A percentile compares a stretch with the other conserved stretches of the same genome.
phyloP scores from a whole-genome alignment of 768 basidiomycete species.

The Tulasnella sp. region DNA sequence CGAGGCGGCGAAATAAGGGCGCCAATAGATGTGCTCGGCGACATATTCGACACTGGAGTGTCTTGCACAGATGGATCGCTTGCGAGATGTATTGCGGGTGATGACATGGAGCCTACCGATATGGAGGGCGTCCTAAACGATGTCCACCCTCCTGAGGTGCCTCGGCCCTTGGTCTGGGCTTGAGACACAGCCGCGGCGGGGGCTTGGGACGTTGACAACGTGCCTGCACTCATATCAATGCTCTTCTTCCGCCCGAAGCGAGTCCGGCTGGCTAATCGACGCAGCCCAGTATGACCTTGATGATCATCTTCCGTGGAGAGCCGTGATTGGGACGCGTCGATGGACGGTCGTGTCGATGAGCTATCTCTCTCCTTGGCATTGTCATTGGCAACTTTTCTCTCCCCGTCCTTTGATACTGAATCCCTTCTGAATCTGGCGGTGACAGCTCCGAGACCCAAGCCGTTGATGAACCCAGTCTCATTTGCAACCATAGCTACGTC shows the following conservation, averaged over 20 bases:
- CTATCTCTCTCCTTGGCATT: slow-evolving; percentile 1
- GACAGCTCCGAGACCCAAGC: slow-evolving; percentile 37
- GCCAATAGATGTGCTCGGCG: background rate
- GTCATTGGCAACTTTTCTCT: slow-evolving; percentile 12
- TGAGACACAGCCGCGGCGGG: background rate
- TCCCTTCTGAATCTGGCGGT: slow-evolving; percentile 32
- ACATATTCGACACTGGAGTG: slow-evolving; percentile 25
- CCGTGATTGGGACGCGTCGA: background rate
- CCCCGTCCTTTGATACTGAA: slow-evolving; percentile 35
- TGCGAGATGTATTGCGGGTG: slow-evolving; percentile 57
- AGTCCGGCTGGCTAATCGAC: slow-evolving; percentile 6
- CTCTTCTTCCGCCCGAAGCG: slow-evolving; percentile 1
- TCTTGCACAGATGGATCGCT: slow-evolving; percentile 33
- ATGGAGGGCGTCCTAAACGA: slow-evolving; percentile 53
- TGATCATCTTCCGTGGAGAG: background rate
- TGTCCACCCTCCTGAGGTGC: background rate
- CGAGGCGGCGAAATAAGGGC: slow-evolving; percentile 30
- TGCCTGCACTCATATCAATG: background rate
- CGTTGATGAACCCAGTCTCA: slow-evolving; percentile 30
- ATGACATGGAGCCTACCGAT: slow-evolving; percentile 61
- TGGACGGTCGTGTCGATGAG: background rate
- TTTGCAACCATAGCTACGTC: slow-evolving; percentile 29
- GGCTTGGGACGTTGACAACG: background rate
- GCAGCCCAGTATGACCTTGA: background rate
- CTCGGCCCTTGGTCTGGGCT: background rate